Evolutionary conservation across 176 grass and related monocot species (phyloP), one percentile per base, ranked within the genome.

Genomic region (Pontederia paniculata): DNA sequence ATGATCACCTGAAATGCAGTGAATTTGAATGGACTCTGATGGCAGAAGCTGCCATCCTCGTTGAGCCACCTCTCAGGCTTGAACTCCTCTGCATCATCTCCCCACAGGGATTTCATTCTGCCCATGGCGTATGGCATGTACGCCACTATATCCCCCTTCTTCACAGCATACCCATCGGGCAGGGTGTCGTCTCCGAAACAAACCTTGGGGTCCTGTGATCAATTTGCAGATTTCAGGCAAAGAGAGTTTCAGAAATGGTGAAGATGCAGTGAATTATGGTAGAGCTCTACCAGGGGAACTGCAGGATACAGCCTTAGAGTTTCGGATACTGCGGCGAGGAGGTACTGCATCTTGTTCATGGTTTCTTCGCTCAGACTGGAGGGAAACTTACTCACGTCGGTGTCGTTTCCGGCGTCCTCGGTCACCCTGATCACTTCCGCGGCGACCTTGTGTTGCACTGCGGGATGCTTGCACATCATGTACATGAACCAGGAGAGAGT

Each of bases 61-160:
- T 88, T 69, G 14, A 94, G 76, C 88, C 88, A 94, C 45, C 83
- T 81, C 3, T 88, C 77, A 0, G 88, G 83, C 0, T 70, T 64
- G 61, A 88, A 94, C 0, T 4, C 58, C 4, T 73, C 67, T 4
- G 67, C 88, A 73, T 88, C 83, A 6, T 75, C 18, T 3, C 74
- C 88, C 88, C 80, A 94, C 37, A 94, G 28, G 22, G 48, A 72
- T 70, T 87, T 66, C 83, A 88, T 78, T 58, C 88, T 58, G 4
- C 83, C 83, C 88, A 94, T 94, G 0, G 88, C 62, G 31, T 88
- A 94, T 0, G 77, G 83, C 10, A 75, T n/a, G 52, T 78, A 94
- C 74, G 62, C 73, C 49, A 88, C 79, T 16, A 88, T 76, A 56
- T 88, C 83, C 0, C 83, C 83, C 70, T 78, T 81, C n/a, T 64